A percentile compares a stretch with the other conserved stretches of the same genome.
Evolutionary conservation across 371 early-diverging fungal genomes (phyloP).

Genomic region (Lichtheimia ramosa): DNA sequence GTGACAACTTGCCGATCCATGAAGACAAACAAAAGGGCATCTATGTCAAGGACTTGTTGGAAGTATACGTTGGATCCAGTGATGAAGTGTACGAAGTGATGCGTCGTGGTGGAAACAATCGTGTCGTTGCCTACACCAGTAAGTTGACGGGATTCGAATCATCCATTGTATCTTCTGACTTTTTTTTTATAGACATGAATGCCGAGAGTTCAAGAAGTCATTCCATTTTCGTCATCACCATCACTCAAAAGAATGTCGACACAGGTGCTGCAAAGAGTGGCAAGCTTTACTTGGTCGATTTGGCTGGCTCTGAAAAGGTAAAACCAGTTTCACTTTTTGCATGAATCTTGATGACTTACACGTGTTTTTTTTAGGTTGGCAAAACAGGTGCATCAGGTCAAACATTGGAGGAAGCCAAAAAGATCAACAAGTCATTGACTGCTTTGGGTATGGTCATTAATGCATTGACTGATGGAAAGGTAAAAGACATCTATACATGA

Average conservation of each 20-base stretch:
- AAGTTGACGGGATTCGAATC: conserved; percentile 14
- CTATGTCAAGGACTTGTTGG: conserved; percentile 89
- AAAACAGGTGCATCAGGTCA: conserved; percentile 98
- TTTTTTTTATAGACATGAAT: conserved; percentile 81
- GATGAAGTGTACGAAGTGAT: conserved; percentile 91
- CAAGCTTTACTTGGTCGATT: conserved; percentile 74
- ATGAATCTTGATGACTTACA: neutral
- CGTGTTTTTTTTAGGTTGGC: conserved; percentile 52
- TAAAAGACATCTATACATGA: conserved; percentile 14
- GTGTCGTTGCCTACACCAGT: conserved; percentile 88
- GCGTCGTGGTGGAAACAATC: conserved; percentile 79
- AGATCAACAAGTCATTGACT: conserved; percentile 98
- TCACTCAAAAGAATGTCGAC: conserved; percentile 82
- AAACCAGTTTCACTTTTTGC: neutral
- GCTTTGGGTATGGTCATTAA: conserved; percentile 99
- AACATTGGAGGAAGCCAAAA: conserved; percentile 98
- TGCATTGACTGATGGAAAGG: conserved; percentile 89
- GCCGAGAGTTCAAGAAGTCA: conserved; percentile 91
- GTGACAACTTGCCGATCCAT: conserved; percentile 87
- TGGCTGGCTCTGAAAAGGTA: conserved; percentile 93
- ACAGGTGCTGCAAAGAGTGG: conserved; percentile 82
- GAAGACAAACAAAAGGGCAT: conserved; percentile 90
- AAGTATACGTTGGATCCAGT: conserved; percentile 86
- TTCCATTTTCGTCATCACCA: conserved; percentile 89
- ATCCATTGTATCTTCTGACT: neutral